Base-by-base conservation (phyloP, 768 basidiomycete species). In the Naganishia friedmannii region DNA sequence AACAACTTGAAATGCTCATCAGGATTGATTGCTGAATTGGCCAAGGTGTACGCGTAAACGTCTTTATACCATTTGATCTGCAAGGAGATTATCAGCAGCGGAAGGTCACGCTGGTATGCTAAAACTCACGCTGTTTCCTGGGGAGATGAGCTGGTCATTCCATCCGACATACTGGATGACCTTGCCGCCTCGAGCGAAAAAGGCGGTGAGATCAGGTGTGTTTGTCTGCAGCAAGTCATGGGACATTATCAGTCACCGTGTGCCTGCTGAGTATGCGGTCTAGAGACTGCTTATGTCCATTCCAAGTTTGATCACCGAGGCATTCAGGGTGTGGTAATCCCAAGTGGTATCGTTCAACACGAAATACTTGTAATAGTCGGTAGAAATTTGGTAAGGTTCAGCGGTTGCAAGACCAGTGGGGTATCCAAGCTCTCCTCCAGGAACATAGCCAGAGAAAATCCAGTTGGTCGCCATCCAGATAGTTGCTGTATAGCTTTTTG, bases 21-120 rank as follows among this genome's bases (percentile, higher is more conserved):
- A 2, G 57, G 57, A 9, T 58, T 39, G 5, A 58, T 15, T 8
- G n/a, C 26, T 34, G 60, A 63, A 34, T 42, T 63, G 13, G 60
- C 60, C 23, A 63, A 17, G 7, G 60, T 63, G 39, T 63, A 63
- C 13, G 60, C 60, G 39, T 63, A 63, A 12, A 63, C 60, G 26
- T 63, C 60, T 29, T 63, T 63, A 28, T 63, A 63, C 60, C 60
- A 63, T n/a, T 63, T 63, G 60, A 63, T 63, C 60, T 63, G 39
- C 23, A 26, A 19, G 0, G 6, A 15, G 19, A 37, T 21, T 34
- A 45, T 15, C 8, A 42, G 23, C 4, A 29, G 9, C 23, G 5
- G n/a, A 3, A 45, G 60, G 9, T 46, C n/a, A 23, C 31, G 2
- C 3, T 34, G 34, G 5, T 29, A 37, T 28, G 0, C 10, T 9